These are phyloP conservation scores for Kwoniella shivajii DNA, from an alignment of 1,284 basidiomycete genomes.

Conservation along the genomic window DNA sequence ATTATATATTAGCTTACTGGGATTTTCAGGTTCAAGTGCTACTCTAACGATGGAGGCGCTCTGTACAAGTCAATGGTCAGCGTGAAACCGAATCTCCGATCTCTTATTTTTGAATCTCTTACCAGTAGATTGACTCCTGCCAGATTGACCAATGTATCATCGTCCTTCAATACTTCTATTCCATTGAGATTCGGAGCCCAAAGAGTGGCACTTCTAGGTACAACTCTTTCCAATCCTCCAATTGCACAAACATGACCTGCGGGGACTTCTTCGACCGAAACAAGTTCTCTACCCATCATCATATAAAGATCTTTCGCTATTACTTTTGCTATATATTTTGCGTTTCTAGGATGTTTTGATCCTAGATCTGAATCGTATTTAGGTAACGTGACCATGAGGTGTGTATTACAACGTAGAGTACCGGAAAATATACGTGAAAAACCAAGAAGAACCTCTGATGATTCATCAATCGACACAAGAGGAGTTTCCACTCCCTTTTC, in stretches of 20 bases:
- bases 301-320: slow-evolving; percentile 80
- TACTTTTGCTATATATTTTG: slow-evolving; percentile 65
- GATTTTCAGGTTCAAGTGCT: slow-evolving; percentile 83
- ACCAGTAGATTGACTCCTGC: slow-evolving; percentile 75
- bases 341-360: slow-evolving; percentile 70
- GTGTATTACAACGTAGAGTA: slow-evolving; percentile 67
- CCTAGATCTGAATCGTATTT: slow-evolving; percentile 77
- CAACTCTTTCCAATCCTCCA: slow-evolving; percentile 83
- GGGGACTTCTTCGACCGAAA: slow-evolving; percentile 77
- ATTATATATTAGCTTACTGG: slow-evolving; percentile 54
- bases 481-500: slow-evolving; percentile 9
- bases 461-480: slow-evolving; percentile 5
- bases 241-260: slow-evolving; percentile 97
- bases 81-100: neutral
- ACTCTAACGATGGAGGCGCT: slow-evolving; percentile 91
- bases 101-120: too few species aligned
- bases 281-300: slow-evolving; percentile 97
- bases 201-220: slow-evolving; percentile 87
- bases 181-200: slow-evolving; percentile 64
- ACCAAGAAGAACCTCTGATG: slow-evolving; percentile 72
- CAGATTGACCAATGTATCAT: slow-evolving; percentile 72
- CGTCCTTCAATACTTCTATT: slow-evolving; percentile 47
- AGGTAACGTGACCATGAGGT: slow-evolving; percentile 77
- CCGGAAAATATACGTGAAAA: slow-evolving; percentile 95
- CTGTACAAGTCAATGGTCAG: slow-evolving; percentile 52